A percentile compares a stretch with the other conserved stretches of the same genome.
phyloP scores from a whole-genome alignment of 495 filamentous ascomycete genomes.

The Penicillium ochrochloron region DNA sequence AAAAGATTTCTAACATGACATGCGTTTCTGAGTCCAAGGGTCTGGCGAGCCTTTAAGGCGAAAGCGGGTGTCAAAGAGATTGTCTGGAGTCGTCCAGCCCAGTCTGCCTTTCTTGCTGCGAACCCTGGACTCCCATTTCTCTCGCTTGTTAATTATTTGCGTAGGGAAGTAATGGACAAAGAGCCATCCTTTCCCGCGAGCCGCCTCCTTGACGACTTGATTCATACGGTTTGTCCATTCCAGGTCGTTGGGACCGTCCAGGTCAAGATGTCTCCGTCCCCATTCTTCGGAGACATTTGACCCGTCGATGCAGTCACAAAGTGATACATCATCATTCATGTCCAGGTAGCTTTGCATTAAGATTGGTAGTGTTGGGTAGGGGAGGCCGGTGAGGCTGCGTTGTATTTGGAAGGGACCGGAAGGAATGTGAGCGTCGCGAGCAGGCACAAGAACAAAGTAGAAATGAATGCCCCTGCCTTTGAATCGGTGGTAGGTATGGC shows the following conservation, averaged over 20 bases:
- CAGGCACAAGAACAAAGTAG: conserved; percentile 40
- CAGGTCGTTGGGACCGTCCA: conserved; percentile 40
- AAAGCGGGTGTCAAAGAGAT: conserved; percentile 35
- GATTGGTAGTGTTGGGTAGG: conserved; percentile 40
- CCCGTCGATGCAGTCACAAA: conserved; percentile 44
- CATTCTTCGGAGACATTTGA: conserved; percentile 44
- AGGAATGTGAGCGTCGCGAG: conserved; percentile 36
- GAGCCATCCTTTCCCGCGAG: conserved; percentile 31
- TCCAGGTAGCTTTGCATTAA: conserved; percentile 44
- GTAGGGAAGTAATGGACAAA: conserved; percentile 34
- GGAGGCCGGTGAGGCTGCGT: conserved; percentile 40
- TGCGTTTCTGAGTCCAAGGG: conserved; percentile 35
- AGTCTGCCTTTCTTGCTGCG: conserved; percentile 34
- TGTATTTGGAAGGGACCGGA: conserved; percentile 34
- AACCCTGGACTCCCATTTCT: conserved; percentile 34
- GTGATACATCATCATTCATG: conserved; percentile 36
- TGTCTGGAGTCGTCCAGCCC: conserved; percentile 35
- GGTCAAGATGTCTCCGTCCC: conserved; percentile 37
- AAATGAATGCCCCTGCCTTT: conserved; percentile 37
- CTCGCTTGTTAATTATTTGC: conserved; percentile 30
- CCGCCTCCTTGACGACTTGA: conserved; percentile 21
- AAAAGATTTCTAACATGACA: conserved; percentile 25
- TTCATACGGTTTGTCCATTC: conserved; percentile 39
- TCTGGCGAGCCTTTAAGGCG: conserved; percentile 35
- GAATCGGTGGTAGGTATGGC: conserved; percentile 41